These are phyloP conservation scores for Piromyces finnis DNA, from an alignment of 192 early-diverging fungal species.

Conservation along the genomic window DNA sequence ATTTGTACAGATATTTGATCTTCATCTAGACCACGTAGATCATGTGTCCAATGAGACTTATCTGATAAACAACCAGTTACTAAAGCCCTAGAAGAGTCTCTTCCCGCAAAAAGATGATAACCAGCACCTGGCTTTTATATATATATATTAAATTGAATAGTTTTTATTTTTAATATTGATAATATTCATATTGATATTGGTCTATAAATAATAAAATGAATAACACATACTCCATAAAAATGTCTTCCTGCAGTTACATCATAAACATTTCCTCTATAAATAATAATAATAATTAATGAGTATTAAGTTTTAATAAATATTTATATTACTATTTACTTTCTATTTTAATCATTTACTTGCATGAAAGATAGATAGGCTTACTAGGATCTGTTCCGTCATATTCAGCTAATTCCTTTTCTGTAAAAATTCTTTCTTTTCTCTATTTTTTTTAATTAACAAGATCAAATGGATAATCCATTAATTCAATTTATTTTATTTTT, in stretches of 20 bases:
- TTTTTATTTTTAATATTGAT: no score
- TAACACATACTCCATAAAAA: slow-evolving; percentile 61
- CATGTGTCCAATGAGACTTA: slow-evolving; percentile 68
- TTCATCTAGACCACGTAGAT: slow-evolving; percentile 65
- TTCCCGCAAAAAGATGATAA: slow-evolving; percentile 78
- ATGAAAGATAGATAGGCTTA: slow-evolving; percentile 74
- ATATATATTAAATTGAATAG: background rate
- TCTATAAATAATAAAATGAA: no score
- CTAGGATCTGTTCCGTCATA: slow-evolving; percentile 73
- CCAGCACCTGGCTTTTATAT: slow-evolving; percentile 30
- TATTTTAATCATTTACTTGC: slow-evolving; percentile 34
- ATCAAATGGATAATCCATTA: no score
- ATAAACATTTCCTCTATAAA: slow-evolving; percentile 68
- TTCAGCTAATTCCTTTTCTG: slow-evolving; percentile 50
- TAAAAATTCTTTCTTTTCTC: slow-evolving; percentile 40
- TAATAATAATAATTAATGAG: no score
- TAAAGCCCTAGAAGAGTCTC: slow-evolving; percentile 84
- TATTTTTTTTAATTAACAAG: no score
- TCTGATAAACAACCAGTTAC: slow-evolving; percentile 84
- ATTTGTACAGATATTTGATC: slow-evolving; percentile 48
- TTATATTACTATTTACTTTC: no score
- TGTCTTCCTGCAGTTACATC: slow-evolving; percentile 62
- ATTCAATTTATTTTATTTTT: no score
- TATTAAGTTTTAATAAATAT: no score
- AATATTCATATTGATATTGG: no score